Evolutionary conservation across 1,284 basidiomycete species (phyloP).

Genomic region (Lentinula novae-zelandiae): DNA sequence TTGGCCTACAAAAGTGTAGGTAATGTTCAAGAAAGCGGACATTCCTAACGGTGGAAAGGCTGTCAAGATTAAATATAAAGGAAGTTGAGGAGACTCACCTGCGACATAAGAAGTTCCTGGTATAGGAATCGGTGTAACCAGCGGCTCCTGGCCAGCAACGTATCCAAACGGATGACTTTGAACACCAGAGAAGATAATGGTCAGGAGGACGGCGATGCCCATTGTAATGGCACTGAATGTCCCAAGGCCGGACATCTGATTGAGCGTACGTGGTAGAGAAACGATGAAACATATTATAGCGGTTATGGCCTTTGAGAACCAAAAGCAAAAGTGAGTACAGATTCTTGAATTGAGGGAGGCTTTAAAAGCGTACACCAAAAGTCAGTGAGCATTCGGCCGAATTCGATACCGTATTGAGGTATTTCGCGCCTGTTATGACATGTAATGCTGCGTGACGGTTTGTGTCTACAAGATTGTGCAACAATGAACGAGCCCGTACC

Average conservation of each 20-base stretch:
- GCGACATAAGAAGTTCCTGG: constrained; percentile 53
- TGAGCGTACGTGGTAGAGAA: constrained; percentile 50
- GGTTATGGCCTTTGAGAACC: constrained; percentile 27
- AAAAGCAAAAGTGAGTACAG: neutral
- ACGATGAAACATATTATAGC: constrained; percentile 42
- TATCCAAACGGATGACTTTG: constrained; percentile 43
- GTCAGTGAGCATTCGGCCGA: constrained; percentile 52
- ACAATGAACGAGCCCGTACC: constrained; percentile 21
- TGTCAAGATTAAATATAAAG: neutral
- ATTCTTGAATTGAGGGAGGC: neutral
- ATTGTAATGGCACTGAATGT: constrained; percentile 48
- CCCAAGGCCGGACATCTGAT: constrained; percentile 42
- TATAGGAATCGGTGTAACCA: constrained; percentile 35
- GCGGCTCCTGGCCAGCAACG: constrained; percentile 30
- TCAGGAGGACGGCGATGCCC: constrained; percentile 53
- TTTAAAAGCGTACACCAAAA: constrained; percentile 35
- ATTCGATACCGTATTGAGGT: constrained; percentile 57
- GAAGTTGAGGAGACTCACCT: constrained; percentile 33
- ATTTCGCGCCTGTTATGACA: constrained; percentile 39
- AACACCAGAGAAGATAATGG: constrained; percentile 49
- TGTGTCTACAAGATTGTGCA: neutral
- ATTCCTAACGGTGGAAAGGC: constrained; percentile 25
- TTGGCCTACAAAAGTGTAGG: constrained; percentile 64
- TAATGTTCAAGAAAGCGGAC: constrained; percentile 45
- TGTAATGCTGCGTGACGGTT: constrained; percentile 30